phyloP scores from a whole-genome alignment of 305 asterid genomes.

The Euphrasia arctica region DNA sequence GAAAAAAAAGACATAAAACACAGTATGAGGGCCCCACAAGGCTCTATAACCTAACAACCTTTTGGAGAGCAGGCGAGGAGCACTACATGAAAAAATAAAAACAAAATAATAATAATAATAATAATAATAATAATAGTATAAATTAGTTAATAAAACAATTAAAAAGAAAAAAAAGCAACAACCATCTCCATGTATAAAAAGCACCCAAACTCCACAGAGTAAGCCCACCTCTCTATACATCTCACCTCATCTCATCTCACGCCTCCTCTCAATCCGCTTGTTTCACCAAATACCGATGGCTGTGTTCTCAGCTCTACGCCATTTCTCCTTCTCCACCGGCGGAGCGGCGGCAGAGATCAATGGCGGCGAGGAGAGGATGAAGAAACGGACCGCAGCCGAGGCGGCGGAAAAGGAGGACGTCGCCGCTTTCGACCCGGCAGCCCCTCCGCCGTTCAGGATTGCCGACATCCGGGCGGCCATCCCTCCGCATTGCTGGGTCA shows the following conservation, averaged over 20 bases:
- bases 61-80: no score
- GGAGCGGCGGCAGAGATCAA: slow-evolving; percentile 21
- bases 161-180: background rate
- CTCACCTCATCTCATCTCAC: background rate
- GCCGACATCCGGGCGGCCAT: slow-evolving; percentile 79
- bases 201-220: background rate
- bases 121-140: no score
- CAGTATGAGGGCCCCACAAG: no score
- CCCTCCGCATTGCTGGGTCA: slow-evolving; percentile 97
- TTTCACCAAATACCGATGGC: slow-evolving; percentile 21
- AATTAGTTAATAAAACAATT: no score
- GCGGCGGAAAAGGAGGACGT: slow-evolving; percentile 19
- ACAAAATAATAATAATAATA: no score
- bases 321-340: slow-evolving; percentile 19
- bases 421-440: slow-evolving; percentile 62
- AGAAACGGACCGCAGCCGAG: background rate
- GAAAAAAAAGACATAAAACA: no score
- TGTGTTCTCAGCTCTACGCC: slow-evolving; percentile 31
- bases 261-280: no score
- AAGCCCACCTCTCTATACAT: background rate
- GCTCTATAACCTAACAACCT: no score
- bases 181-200: background rate
- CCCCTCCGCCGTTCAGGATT: slow-evolving; percentile 80
- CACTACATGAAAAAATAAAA: no score
- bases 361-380: slow-evolving; percentile 22